phyloP scores from a whole-genome alignment of 2,329 filamentous ascomycete genomes.

The Penicillium psychrosexuale region DNA sequence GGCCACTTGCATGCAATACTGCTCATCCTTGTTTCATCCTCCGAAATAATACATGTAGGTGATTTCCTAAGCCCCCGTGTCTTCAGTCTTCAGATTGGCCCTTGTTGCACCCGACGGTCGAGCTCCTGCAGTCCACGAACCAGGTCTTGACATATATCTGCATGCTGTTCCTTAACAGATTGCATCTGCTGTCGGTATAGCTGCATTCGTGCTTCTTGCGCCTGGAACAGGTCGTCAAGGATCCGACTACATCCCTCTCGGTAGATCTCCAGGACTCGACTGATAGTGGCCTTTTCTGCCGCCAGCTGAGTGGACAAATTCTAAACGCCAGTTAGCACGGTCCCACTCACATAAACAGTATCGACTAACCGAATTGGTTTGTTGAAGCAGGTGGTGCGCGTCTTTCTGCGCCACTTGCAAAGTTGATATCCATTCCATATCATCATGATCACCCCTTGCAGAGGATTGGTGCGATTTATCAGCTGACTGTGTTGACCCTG shows the following conservation, averaged over 20 bases:
- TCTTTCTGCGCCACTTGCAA: slow-evolving; percentile 19
- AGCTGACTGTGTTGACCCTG: not conserved
- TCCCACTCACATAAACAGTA: not conserved
- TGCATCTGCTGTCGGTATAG: slow-evolving; percentile 30
- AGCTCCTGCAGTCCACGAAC: slow-evolving; percentile 29
- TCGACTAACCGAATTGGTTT: slow-evolving; percentile 30
- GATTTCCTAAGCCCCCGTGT: not conserved
- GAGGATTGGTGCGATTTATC: not conserved
- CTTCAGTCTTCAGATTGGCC: not conserved
- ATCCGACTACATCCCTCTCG: slow-evolving; percentile 43
- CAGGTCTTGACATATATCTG: slow-evolving; percentile 30
- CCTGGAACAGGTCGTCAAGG: slow-evolving; percentile 42
- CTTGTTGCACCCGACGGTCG: slow-evolving; percentile 22
- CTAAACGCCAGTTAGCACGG: slow-evolving; percentile 22
- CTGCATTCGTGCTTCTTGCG: slow-evolving; percentile 40
- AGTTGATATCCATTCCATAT: slow-evolving; percentile 20
- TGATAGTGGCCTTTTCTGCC: slow-evolving; percentile 46
- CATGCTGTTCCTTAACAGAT: slow-evolving; percentile 28
- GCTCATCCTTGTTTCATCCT: not conserved
- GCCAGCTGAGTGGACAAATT: slow-evolving; percentile 47
- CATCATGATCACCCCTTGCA: not conserved
- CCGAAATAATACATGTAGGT: not conserved
- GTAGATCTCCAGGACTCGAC: slow-evolving; percentile 46
- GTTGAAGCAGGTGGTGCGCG: slow-evolving; percentile 25
- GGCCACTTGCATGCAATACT: not conserved